These are phyloP conservation scores for Marasmius sp. DNA, from an alignment of 1,284 basidiomycete species.

Conservation along the genomic window DNA sequence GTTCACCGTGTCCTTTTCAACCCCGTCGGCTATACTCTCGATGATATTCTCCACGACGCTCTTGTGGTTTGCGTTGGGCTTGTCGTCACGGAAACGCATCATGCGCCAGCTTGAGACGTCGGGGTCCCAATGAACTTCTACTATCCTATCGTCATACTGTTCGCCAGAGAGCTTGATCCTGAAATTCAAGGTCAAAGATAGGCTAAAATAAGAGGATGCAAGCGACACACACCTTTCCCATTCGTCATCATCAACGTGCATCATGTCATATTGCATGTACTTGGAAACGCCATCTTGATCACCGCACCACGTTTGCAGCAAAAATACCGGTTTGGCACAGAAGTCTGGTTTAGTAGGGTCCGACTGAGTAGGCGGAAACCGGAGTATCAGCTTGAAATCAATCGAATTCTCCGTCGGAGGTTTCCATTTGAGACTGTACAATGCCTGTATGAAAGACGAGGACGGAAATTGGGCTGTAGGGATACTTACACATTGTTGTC, in stretches of 20 bases:
- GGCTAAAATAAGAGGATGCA: slow-evolving; percentile 4
- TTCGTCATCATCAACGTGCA: slow-evolving; percentile 86
- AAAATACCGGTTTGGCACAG: slow-evolving; percentile 83
- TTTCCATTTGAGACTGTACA: slow-evolving; percentile 94
- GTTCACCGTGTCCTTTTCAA: slow-evolving; percentile 80
- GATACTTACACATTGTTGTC: slow-evolving; percentile 83
- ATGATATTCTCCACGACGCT: slow-evolving; percentile 84
- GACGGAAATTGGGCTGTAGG: slow-evolving; percentile 7
- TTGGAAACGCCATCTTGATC: slow-evolving; percentile 53
- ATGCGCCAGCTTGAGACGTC: slow-evolving; percentile 73
- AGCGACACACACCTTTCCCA: slow-evolving; percentile 79
- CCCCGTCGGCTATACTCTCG: slow-evolving; percentile 86
- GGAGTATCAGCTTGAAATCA: slow-evolving; percentile 93
- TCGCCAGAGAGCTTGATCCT: slow-evolving; percentile 86
- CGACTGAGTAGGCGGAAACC: slow-evolving; percentile 75
- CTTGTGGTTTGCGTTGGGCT: slow-evolving; percentile 85
- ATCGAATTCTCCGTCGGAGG: slow-evolving; percentile 97
- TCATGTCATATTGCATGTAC: slow-evolving; percentile 87
- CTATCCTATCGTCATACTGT: slow-evolving; percentile 90
- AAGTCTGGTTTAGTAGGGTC: slow-evolving; percentile 73
- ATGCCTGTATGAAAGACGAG: slow-evolving; percentile 7
- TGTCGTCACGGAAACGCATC: slow-evolving; percentile 92
- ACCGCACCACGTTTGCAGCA: slow-evolving; percentile 80
- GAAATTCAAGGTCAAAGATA: slow-evolving; percentile 9
- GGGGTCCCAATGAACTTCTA: slow-evolving; percentile 91